Evolutionary conservation across 768 basidiomycete species (phyloP), one percentile per base, ranked within the genome.

Genomic region (Dentipellis sp.): DNA sequence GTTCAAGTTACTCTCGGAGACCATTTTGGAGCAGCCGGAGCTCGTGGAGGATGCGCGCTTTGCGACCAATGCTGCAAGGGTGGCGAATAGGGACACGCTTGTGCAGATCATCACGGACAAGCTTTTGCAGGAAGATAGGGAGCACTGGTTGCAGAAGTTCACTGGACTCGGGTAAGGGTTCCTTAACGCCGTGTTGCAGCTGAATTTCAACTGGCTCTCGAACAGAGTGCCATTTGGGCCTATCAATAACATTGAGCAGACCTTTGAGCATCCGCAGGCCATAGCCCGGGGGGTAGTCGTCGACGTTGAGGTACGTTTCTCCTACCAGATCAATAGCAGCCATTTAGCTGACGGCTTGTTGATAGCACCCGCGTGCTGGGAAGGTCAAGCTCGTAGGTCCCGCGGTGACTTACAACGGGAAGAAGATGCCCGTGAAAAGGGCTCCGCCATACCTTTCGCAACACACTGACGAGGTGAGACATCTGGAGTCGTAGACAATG

Each of bases 191-290:
- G 4, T 17, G 23, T 12, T 61, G 58, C 45, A 56, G 36, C 57
- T 46, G 47, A 39, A n/a, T n/a, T n/a, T 16, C 23, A 36, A 49
- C 22, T 4, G 53, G 10, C 49, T 53, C 3, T 17, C 48, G 11
- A 16, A 16, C 59, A 90, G 87, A 10, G 82, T 92, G 22, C 90
- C 91, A 7, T 86, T 87, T 69, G 90, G 88, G 34, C 94, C 94
- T 16, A 95, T 97, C 73, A 97, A 97, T 67, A 86, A 91, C 62
- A 91, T 97, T 58, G 66, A 78, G 57, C 83, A 93, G 68, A 93
- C 94, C 3, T 97, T 97, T 65, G 80, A 82, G 36, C 94, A 97
- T 69, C 91, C 92, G 7, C 78, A 91, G 73, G 91, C 90, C 1
- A 65, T 84, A 40, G 92, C 93, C 29, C 78, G 94, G 50, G 73